Percentiles rank a stretch among this genome's conserved stretches.
phyloP scores from a whole-genome alignment of 129 eudicot genomes.

The Saussurea involucrata region DNA sequence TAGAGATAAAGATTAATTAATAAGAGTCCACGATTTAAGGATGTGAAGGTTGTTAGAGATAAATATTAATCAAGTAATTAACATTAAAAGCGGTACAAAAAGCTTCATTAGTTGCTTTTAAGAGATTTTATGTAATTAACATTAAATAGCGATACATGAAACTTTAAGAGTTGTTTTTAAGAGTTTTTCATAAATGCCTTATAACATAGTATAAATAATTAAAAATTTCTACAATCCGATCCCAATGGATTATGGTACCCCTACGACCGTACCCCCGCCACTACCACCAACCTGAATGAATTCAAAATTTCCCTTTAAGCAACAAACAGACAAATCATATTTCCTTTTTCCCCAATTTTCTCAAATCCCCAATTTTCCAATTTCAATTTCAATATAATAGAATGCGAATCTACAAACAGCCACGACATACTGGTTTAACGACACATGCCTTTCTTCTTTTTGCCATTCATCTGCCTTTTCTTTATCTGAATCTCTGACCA shows the following conservation, averaged over 20 bases:
- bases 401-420: neutral
- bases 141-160: no score
- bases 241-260: constrained; percentile 19
- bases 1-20: no score
- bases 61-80: no score
- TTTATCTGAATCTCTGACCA: neutral
- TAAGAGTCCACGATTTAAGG: no score
- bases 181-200: no score
- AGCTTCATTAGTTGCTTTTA: no score
- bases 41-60: no score
- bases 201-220: no score
- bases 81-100: no score
- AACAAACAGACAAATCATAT: constrained; percentile 23
- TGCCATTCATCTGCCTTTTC: constrained; percentile 15
- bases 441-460: constrained; percentile 25
- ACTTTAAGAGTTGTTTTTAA: no score
- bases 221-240: constrained; percentile 13
- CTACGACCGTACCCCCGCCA: constrained; percentile 13
- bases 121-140: no score
- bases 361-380: constrained; percentile 4
- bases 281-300: constrained; percentile 35
- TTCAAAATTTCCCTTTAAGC: constrained; percentile 38
- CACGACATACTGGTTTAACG: constrained; percentile 4
- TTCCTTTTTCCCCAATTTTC: constrained; percentile 20
- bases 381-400: no score